Evolutionary conservation across 2,329 filamentous ascomycete species (phyloP), one percentile per base, ranked within the genome.

Genomic region (Sporothrix inflata): DNA sequence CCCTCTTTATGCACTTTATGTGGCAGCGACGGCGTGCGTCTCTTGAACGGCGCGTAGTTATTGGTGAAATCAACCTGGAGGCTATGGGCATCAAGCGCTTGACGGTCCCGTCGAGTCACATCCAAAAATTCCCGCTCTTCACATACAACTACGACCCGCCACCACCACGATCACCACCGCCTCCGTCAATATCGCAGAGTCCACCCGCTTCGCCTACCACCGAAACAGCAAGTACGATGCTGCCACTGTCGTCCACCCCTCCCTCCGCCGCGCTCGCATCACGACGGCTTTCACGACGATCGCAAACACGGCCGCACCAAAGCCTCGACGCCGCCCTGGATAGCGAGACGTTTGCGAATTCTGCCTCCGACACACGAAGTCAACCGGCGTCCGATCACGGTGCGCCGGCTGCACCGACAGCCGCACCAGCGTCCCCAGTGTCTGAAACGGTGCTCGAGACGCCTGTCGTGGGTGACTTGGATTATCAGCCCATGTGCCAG

Each of bases 31-130:
- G 94, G 40, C 89, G 94, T 9, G 85, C 85, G 30, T 85, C 85
- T 1, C 83, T 98, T 12, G 88, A 89, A 68, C 87, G 88, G 65
- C 89, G 94, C 14, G 91, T 98, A 19, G 85, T 89, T 72, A 86
- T 85, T 8, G 94, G 95, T 69, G 92, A 97, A 76, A 90, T 97
- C 24, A 93, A 98, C 78, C 84, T 98, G 3, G 94, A 98, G 80
- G 90, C 89, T 2, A 86, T 97, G 76, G 94, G 94, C 1, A 93
- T 98, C 76, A 95, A 93, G 78, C 88, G 92, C 16, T 82, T 97
- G 30, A 93, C 89, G 1, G 92, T 98, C 0, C 94, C 95, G 0
- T 83, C 86, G 61, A 83, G 89, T 9, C 84, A 94, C 51, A 85
- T 98, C 30, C 86, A 92, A 65, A 86, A 87, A 24, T 91, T 98